Conservation (phyloP, 331 rosid species). For the Quercus lobata region DNA sequence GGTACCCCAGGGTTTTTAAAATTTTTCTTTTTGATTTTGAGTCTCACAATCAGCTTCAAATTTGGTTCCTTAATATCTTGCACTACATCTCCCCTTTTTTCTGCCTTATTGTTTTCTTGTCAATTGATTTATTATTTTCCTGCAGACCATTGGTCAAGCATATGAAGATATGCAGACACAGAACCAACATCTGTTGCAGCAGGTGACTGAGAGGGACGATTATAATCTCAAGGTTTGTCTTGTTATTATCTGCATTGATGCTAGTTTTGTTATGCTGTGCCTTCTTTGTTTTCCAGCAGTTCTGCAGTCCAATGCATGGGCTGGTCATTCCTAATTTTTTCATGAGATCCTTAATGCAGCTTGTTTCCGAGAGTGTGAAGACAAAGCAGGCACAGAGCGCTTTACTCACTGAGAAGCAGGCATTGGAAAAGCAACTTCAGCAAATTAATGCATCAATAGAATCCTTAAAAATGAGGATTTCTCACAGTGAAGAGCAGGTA, state of each 20-base stretch:
- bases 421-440: constrained; percentile 72
- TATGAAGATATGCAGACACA: constrained; percentile 99
- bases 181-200: constrained; percentile 82
- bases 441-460: constrained; percentile 57
- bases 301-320: constrained; percentile 4
- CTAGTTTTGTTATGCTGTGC: neutral
- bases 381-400: constrained; percentile 67
- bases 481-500: constrained; percentile 74
- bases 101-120: constrained; percentile 5
- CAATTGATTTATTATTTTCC: constrained; percentile 15
- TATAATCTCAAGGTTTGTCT: constrained; percentile 80
- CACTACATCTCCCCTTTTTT: neutral
- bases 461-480: constrained; percentile 47
- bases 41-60: neutral
- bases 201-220: constrained; percentile 94
- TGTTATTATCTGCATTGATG: constrained; percentile 7
- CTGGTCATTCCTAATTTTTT: constrained; percentile 4
- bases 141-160: constrained; percentile 96
- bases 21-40: neutral
- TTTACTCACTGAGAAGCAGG: constrained; percentile 70
- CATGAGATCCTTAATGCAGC: constrained; percentile 50
- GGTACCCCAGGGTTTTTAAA: constrained; percentile 35
- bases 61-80: neutral
- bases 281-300: constrained; percentile 3
- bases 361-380: constrained; percentile 94